Evolutionary conservation across 306 rosid genomes (phyloP).

Genomic region (Dryas octopetala): DNA sequence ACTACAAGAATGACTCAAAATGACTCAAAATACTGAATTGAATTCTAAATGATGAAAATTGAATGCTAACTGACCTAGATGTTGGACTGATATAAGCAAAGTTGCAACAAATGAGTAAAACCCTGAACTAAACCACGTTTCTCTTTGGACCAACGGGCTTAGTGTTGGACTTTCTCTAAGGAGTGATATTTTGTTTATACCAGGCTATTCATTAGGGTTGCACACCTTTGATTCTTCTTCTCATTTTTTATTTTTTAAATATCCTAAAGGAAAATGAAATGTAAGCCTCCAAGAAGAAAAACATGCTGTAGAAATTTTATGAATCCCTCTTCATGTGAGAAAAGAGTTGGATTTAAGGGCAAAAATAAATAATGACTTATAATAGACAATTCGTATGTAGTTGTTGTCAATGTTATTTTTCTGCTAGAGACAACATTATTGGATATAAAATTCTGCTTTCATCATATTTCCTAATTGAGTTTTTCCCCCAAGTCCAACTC

Average conservation of each 20-base stretch:
- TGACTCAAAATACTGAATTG: background rate
- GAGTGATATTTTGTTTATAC: too few relatives aligned
- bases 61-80: background rate
- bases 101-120: background rate
- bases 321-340: too few relatives aligned
- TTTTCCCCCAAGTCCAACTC: too few relatives aligned
- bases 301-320: too few relatives aligned
- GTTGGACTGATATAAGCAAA: background rate
- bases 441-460: background rate
- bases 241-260: too few relatives aligned
- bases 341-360: too few relatives aligned
- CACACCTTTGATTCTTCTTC: too few relatives aligned
- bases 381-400: too few relatives aligned
- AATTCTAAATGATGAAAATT: background rate
- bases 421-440: background rate
- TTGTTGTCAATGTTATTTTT: background rate
- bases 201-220: too few relatives aligned
- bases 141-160: background rate
- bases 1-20: background rate
- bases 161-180: background rate
- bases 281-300: too few relatives aligned
- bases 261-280: too few relatives aligned
- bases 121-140: background rate
- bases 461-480: background rate
- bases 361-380: too few relatives aligned